Conservation (phyloP, 257 asterid species). For the Capsicum baccatum region DNA sequence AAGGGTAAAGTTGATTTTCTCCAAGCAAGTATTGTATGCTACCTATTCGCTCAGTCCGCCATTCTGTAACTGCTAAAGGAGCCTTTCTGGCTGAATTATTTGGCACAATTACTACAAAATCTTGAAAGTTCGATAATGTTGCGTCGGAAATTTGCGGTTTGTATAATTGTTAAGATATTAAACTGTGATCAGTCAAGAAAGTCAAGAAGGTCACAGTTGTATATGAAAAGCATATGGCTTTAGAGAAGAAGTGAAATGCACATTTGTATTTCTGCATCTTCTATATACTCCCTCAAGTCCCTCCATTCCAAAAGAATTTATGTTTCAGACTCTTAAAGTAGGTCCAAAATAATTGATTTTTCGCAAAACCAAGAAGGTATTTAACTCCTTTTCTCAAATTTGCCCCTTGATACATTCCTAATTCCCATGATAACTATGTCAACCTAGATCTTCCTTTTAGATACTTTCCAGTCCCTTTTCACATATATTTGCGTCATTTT, state of each 20-base stretch:
- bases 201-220: background rate
- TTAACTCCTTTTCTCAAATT: background rate
- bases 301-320: background rate
- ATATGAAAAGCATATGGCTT: background rate
- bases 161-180: background rate
- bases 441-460: background rate
- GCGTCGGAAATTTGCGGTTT: background rate
- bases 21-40: background rate
- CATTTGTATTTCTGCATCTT: background rate
- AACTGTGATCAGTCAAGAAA: background rate
- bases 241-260: background rate
- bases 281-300: background rate
- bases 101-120: background rate
- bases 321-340: background rate
- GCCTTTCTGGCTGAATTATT: background rate
- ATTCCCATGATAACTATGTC: background rate
- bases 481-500: background rate
- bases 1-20: constrained; percentile 62
- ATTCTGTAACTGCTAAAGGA: background rate
- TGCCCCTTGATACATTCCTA: background rate
- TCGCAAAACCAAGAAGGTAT: constrained; percentile 1
- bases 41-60: background rate
- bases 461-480: background rate
- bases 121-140: background rate
- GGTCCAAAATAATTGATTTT: background rate